Conservation (phyloP, 768 basidiomycete genomes). For the Podaxis rugospora region DNA sequence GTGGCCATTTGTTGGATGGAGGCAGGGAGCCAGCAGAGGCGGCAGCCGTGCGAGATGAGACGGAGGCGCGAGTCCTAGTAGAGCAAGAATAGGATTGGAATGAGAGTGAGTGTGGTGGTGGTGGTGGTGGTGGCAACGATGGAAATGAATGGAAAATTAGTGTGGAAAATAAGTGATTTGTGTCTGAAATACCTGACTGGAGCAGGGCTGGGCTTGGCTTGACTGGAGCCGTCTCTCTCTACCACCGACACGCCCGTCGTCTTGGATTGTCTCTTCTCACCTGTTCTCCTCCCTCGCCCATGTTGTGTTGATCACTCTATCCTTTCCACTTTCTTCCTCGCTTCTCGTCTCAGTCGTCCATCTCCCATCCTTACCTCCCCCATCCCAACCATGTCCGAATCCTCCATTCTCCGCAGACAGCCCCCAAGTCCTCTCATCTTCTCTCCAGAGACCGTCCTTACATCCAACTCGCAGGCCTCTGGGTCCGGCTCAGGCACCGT, state of each 20-base stretch:
- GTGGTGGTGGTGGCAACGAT: not conserved
- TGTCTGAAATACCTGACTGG: not conserved
- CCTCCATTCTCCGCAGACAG: conserved; percentile 46
- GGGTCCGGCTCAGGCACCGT: conserved; percentile 69
- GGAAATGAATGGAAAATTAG: not conserved
- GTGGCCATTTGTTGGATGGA: not conserved
- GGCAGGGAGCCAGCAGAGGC: not conserved
- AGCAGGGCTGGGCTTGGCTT: not conserved
- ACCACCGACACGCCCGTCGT: not conserved
- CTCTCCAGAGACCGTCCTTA: conserved; percentile 59
- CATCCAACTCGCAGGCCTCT: conserved; percentile 41
- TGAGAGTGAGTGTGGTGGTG: not conserved
- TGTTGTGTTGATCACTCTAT: conserved; percentile 22
- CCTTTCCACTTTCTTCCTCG: conserved; percentile 20
- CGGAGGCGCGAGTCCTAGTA: not conserved
- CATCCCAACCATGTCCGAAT: conserved; percentile 42
- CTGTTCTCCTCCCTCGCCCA: conserved; percentile 25
- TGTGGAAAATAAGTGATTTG: not conserved
- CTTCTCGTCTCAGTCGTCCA: conserved; percentile 17
- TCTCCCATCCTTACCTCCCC: conserved; percentile 12
- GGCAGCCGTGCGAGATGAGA: not conserved
- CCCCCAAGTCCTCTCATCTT: conserved; percentile 82
- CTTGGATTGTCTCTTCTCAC: conserved; percentile 3
- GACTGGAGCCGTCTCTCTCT: not conserved
- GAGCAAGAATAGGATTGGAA: not conserved